Evolutionary conservation across 2,329 filamentous ascomycete genomes (phyloP).

Genomic region (Epichloe uncinata): DNA sequence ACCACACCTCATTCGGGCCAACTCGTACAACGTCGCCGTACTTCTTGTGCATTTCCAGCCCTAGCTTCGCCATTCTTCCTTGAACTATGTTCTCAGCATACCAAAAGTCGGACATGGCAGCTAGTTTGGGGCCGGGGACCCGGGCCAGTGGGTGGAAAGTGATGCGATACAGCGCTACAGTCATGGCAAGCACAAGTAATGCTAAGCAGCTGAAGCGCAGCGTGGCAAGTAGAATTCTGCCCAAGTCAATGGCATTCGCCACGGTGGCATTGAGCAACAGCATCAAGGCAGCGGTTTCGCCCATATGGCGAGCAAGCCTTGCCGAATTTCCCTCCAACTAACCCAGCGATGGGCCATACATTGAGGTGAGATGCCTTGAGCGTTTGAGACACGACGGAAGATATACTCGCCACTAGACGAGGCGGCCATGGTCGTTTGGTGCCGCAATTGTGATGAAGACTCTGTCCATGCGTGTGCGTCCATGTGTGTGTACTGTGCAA

Average conservation of each 20-base stretch:
- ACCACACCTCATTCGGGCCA: slow-evolving; percentile 40
- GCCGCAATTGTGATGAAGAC: no score
- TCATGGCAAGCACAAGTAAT: slow-evolving; percentile 9
- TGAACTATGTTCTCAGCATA: slow-evolving; percentile 31
- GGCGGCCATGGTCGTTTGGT: no score
- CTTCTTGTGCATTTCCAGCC: slow-evolving; percentile 27
- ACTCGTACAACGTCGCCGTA: slow-evolving; percentile 41
- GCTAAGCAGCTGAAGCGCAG: neutral
- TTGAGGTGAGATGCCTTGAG: no score
- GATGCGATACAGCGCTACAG: slow-evolving; percentile 22
- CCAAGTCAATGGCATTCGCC: neutral
- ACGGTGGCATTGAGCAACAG: neutral
- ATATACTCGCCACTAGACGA: no score
- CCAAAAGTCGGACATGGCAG: slow-evolving; percentile 35
- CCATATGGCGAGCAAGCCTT: no score
- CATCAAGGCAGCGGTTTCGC: neutral
- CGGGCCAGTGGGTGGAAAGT: slow-evolving; percentile 29
- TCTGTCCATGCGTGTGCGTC: no score
- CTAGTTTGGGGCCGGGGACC: slow-evolving; percentile 33
- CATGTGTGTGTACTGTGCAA: no score
- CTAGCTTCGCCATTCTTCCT: slow-evolving; percentile 28
- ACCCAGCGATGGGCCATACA: no score
- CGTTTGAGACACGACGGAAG: no score
- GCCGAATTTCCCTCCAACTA: no score
- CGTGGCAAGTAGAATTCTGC: neutral